These are phyloP conservation scores for Pleurostoma richardsiae DNA, from an alignment of 2,329 filamentous ascomycete genomes.

Conservation along the genomic window DNA sequence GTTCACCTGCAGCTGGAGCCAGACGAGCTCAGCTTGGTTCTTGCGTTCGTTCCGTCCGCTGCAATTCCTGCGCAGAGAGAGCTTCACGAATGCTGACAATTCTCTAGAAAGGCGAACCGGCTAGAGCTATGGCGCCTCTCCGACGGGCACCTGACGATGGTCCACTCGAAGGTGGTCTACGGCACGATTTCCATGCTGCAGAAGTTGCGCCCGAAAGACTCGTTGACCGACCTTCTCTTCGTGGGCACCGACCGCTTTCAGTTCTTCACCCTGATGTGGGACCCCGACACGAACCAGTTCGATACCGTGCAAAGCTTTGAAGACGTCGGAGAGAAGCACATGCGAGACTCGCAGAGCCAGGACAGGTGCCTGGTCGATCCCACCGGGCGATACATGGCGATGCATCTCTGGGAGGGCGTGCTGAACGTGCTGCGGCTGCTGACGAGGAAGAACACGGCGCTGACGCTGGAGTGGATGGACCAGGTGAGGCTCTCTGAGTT, in stretches of 20 bases:
- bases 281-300: conserved; percentile 47
- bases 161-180: conserved; percentile 68
- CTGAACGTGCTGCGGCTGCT: conserved; percentile 49
- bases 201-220: conserved; percentile 69
- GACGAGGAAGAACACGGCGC: conserved; percentile 35
- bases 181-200: conserved; percentile 84
- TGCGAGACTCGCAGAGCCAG: conserved; percentile 75
- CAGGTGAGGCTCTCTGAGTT: conserved; percentile 54
- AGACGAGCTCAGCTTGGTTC: conserved; percentile 75
- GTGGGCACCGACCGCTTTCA: conserved; percentile 85
- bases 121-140: conserved; percentile 76
- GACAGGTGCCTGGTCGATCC: conserved; percentile 84
- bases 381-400: conserved; percentile 55
- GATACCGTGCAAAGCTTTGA: conserved; percentile 46
- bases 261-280: conserved; percentile 89
- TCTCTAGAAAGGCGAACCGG: conserved; percentile 70
- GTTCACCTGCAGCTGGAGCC: conserved; percentile 73
- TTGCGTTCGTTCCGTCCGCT: conserved; percentile 63
- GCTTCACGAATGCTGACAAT: conserved; percentile 18
- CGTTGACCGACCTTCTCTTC: conserved; percentile 78
- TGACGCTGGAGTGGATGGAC: conserved; percentile 42
- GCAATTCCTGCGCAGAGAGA: not conserved
- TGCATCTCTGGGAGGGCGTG: conserved; percentile 58
- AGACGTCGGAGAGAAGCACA: conserved; percentile 52
- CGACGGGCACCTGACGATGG: conserved; percentile 58